These are phyloP conservation scores for Mediolabrus comicus DNA, from an alignment of 108 stramenopile genomes.

Conservation along the genomic window DNA sequence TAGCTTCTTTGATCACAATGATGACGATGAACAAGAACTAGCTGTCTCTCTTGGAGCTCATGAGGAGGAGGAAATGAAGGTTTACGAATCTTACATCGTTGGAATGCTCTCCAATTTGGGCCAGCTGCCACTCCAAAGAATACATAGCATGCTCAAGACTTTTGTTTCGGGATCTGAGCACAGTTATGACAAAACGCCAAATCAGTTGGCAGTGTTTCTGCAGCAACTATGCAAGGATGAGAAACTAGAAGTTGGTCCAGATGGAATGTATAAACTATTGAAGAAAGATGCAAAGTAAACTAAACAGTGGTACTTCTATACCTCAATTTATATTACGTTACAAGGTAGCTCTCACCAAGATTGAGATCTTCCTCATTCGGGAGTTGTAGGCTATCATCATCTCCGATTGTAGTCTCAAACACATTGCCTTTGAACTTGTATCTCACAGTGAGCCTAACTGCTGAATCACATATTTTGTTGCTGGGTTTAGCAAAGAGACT, in stretches of 20 bases:
- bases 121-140: slow-evolving; percentile 73
- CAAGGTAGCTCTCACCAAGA: slow-evolving; percentile 18
- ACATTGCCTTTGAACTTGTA: slow-evolving; percentile 32
- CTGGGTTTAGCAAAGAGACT: neutral
- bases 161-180: slow-evolving; percentile 87
- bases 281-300: slow-evolving; percentile 45
- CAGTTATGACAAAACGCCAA: slow-evolving; percentile 82
- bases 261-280: slow-evolving; percentile 83
- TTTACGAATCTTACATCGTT: slow-evolving; percentile 80
- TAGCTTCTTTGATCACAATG: slow-evolving; percentile 54
- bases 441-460: slow-evolving; percentile 5
- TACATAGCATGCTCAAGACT: slow-evolving; percentile 89
- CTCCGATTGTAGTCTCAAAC: slow-evolving; percentile 40
- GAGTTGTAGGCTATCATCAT: slow-evolving; percentile 32
- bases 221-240: slow-evolving; percentile 79
- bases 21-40: slow-evolving; percentile 54
- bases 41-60: slow-evolving; percentile 72
- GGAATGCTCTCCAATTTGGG: slow-evolving; percentile 90
- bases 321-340: slow-evolving; percentile 4
- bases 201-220: slow-evolving; percentile 72
- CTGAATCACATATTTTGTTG: neutral
- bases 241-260: slow-evolving; percentile 81
- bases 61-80: slow-evolving; percentile 82
- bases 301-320: neutral
- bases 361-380: slow-evolving; percentile 26